Percentiles rank a stretch among this genome's conserved stretches.
These are phyloP conservation scores for Thraustochytrium sp. DNA, from an alignment of 352 stramenopile species.

Conservation along the genomic window DNA sequence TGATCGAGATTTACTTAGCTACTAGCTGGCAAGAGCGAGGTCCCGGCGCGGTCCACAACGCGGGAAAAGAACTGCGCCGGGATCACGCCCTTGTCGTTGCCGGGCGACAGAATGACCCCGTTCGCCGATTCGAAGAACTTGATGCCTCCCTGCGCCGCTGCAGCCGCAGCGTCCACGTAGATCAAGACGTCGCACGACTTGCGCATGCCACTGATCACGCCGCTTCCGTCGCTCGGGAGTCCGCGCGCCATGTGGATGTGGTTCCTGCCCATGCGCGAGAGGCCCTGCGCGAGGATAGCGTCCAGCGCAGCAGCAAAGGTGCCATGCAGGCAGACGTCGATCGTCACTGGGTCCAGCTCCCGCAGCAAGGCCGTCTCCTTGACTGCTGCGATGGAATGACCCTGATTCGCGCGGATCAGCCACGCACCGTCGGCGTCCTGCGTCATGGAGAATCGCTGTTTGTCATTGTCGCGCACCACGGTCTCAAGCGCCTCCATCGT, in stretches of 20 bases:
- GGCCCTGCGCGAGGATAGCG: conserved; percentile 47
- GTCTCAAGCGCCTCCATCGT: not conserved
- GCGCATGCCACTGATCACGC: conserved; percentile 72
- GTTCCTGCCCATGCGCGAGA: conserved; percentile 71
- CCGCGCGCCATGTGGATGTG: conserved; percentile 72
- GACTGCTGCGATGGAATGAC: conserved; percentile 17
- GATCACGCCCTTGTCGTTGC: not conserved
- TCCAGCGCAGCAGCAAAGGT: not conserved
- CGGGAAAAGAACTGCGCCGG: not conserved
- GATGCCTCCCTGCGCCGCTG: not conserved
- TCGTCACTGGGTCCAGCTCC: not conserved
- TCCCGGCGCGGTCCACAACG: not conserved
- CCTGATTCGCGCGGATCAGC: conserved; percentile 22
- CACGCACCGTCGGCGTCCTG: not conserved
- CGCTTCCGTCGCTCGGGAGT: conserved; percentile 52
- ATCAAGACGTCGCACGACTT: conserved; percentile 64
- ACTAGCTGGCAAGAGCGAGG: not conserved
- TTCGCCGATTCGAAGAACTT: conserved; percentile 23
- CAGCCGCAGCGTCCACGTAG: conserved; percentile 49
- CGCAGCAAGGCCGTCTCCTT: not conserved
- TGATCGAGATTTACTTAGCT: not conserved
- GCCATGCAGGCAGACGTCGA: conserved; percentile 15
- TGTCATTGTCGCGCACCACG: conserved; percentile 22
- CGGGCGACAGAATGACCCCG: conserved; percentile 7
- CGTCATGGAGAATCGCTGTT: not conserved